Conservation (phyloP, 1,139 yeast genomes). For the Geotrichum aggregatum region DNA sequence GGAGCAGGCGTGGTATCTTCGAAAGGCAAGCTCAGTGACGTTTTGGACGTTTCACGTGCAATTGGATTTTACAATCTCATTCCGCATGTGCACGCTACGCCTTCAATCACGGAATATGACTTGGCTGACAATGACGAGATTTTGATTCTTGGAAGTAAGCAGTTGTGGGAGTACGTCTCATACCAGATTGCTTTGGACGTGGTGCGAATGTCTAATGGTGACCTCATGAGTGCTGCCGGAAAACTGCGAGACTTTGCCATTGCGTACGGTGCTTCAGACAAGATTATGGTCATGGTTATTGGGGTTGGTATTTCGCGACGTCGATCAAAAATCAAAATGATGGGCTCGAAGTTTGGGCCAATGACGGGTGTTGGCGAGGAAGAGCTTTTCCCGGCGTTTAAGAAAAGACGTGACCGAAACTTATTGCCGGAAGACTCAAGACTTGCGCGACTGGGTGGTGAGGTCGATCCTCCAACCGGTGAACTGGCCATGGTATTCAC, state of each 20-base stretch:
- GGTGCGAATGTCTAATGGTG: slow-evolving; percentile 75
- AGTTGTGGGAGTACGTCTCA: slow-evolving; percentile 79
- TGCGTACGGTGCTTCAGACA: slow-evolving; percentile 82
- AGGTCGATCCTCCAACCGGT: slow-evolving; percentile 92
- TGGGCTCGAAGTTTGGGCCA: slow-evolving; percentile 12
- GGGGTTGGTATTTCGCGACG: slow-evolving; percentile 48
- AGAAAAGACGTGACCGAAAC: slow-evolving; percentile 52
- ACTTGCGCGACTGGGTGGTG: slow-evolving; percentile 80
- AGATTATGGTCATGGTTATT: slow-evolving; percentile 78
- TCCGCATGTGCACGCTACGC: slow-evolving; percentile 89
- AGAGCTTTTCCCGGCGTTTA: slow-evolving; percentile 45
- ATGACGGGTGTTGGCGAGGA: slow-evolving; percentile 41
- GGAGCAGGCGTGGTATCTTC: slow-evolving; percentile 89
- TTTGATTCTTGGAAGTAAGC: slow-evolving; percentile 79
- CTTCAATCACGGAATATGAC: slow-evolving; percentile 62
- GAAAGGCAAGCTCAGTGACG: slow-evolving; percentile 81
- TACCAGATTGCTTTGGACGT: slow-evolving; percentile 88
- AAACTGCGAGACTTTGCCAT: slow-evolving; percentile 90
- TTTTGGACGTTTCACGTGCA: slow-evolving; percentile 78
- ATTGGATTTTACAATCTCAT: slow-evolving; percentile 83
- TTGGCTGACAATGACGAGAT: slow-evolving; percentile 73
- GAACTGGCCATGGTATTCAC: slow-evolving; percentile 94
- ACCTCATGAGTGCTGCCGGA: slow-evolving; percentile 90
- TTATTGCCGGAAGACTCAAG: slow-evolving; percentile 68
- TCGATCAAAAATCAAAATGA: slow-evolving; percentile 35